A percentile compares a stretch with the other conserved stretches of the same genome.
Conservation (phyloP, 371 early-diverging fungal species). For the Haplosporangium sp. region DNA sequence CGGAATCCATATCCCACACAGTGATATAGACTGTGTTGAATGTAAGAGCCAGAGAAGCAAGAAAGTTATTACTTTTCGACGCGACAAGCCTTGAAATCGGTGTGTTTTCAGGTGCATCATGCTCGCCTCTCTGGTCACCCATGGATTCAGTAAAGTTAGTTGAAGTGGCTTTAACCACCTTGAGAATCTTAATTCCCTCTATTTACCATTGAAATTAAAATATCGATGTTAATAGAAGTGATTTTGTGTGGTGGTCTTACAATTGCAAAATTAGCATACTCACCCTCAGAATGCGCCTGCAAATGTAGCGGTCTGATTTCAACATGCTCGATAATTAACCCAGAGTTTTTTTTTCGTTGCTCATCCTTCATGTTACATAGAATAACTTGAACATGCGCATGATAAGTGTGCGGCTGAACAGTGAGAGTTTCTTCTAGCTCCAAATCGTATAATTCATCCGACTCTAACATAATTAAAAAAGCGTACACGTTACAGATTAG, state of each 20-base stretch:
- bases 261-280: too few relatives aligned
- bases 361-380: constrained; percentile 32
- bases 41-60: constrained; percentile 31
- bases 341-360: constrained; percentile 16
- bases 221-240: too few relatives aligned
- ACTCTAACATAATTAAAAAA: too few relatives aligned
- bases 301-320: constrained; percentile 23
- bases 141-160: background rate
- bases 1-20: constrained; percentile 30
- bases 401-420: constrained; percentile 33
- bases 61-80: constrained; percentile 24
- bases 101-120: background rate
- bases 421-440: constrained; percentile 31
- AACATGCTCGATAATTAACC: constrained; percentile 35
- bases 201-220: background rate
- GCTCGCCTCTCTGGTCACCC: background rate
- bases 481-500: too few relatives aligned
- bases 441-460: constrained; percentile 24
- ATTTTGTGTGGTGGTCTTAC: too few relatives aligned
- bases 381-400: constrained; percentile 15
- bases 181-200: background rate
- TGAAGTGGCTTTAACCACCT: too few relatives aligned
- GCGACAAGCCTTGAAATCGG: constrained; percentile 21
- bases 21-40: constrained; percentile 23
- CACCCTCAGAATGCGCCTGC: too few relatives aligned